These are phyloP conservation scores for Gaertneriomyces sp. DNA, from an alignment of 192 early-diverging fungal genomes.

Conservation along the genomic window DNA sequence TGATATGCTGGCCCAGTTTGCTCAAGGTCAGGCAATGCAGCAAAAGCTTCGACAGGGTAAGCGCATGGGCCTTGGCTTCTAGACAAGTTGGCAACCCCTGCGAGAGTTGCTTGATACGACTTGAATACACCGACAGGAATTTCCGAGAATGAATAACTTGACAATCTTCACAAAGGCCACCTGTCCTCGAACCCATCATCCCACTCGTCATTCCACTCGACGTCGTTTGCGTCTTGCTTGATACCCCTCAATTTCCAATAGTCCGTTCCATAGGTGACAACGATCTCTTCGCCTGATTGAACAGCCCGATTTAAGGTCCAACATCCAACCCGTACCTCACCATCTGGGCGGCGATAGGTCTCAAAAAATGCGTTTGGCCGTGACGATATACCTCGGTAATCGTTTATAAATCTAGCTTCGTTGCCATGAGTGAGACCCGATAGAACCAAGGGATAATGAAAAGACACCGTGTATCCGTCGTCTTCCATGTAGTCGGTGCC, in stretches of 20 bases:
- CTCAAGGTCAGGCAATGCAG: slow-evolving; percentile 48
- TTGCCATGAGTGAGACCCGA: slow-evolving; percentile 1
- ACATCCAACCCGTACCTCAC: slow-evolving; percentile 36
- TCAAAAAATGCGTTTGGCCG: slow-evolving; percentile 46
- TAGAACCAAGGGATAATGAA: not conserved
- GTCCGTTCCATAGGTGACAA: slow-evolving; percentile 41
- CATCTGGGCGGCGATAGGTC: slow-evolving; percentile 16
- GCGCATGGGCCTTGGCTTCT: slow-evolving; percentile 17
- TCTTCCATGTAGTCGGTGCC: too few species aligned
- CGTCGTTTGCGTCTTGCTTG: not conserved
- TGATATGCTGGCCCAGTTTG: slow-evolving; percentile 61
- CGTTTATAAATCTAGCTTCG: slow-evolving; percentile 48
- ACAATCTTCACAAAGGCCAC: not conserved
- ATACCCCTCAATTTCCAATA: slow-evolving; percentile 32
- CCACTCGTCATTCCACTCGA: slow-evolving; percentile 10
- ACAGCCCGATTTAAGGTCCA: slow-evolving; percentile 23
- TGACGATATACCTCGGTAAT: slow-evolving; percentile 35
- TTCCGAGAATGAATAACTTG: too few species aligned
- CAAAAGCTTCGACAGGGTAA: slow-evolving; percentile 32
- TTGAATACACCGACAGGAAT: too few species aligned
- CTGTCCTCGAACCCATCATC: not conserved
- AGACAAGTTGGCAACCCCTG: slow-evolving; percentile 10
- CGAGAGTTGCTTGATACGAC: not conserved
- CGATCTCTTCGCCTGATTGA: slow-evolving; percentile 36
- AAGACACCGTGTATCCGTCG: not conserved